These are phyloP conservation scores for Sphagnum magellanicum DNA, from an alignment of 228 moss, liverwort and hornwort genomes.

Conservation along the genomic window DNA sequence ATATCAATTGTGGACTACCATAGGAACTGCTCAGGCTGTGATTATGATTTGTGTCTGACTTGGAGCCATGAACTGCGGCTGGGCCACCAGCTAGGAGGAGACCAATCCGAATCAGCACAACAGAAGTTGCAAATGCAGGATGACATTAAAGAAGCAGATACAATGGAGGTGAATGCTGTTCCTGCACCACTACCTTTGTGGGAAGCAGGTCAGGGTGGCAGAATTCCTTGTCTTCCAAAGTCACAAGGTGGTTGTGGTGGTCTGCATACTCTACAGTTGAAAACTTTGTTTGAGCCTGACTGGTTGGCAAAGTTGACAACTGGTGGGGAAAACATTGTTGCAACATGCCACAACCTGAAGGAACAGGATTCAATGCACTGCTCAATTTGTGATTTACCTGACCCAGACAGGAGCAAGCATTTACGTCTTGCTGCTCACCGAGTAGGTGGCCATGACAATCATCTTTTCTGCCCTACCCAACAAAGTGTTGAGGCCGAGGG, in stretches of 20 bases:
- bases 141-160: slow-evolving; percentile 3
- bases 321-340: slow-evolving; percentile 43
- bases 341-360: slow-evolving; percentile 7
- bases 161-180: slow-evolving; percentile 9
- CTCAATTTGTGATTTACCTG: slow-evolving; percentile 7
- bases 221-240: slow-evolving; percentile 69
- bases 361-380: slow-evolving; percentile 14
- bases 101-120: slow-evolving; percentile 65
- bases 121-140: slow-evolving; percentile 27
- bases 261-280: slow-evolving; percentile 34
- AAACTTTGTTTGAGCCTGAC: slow-evolving; percentile 58
- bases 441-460: slow-evolving; percentile 48
- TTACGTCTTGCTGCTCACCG: slow-evolving; percentile 59
- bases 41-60: slow-evolving; percentile 79
- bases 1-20: slow-evolving; percentile 87
- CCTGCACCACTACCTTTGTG: slow-evolving; percentile 37
- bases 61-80: slow-evolving; percentile 78
- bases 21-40: slow-evolving; percentile 66
- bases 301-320: slow-evolving; percentile 48
- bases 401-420: background rate
- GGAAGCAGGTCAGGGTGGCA: slow-evolving; percentile 43
- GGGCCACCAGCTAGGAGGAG: slow-evolving; percentile 68
- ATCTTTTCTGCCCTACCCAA: slow-evolving; percentile 51
- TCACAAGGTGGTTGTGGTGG: slow-evolving; percentile 74
- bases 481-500: slow-evolving; percentile 57